These are phyloP conservation scores for Lipomyces starkeyi DNA, from an alignment of 805 yeast species.

Conservation along the genomic window DNA sequence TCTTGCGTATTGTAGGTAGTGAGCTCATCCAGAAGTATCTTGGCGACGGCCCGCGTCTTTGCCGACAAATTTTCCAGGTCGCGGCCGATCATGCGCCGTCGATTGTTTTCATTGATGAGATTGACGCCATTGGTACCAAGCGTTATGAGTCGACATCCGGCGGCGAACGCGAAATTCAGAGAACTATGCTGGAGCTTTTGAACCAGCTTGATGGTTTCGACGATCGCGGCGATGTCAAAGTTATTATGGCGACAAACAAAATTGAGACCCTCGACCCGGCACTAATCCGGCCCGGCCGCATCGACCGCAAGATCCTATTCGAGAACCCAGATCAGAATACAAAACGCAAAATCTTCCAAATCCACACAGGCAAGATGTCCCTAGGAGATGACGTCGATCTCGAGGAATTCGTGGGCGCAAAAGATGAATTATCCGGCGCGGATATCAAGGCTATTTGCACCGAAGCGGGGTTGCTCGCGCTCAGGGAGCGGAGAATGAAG, in stretches of 20 bases:
- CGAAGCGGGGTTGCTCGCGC: constrained; percentile 93
- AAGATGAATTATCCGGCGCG: constrained; percentile 96
- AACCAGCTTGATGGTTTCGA: constrained; percentile 97
- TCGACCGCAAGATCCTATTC: constrained; percentile 92
- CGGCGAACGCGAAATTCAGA: constrained; percentile 96
- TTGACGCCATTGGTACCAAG: constrained; percentile 98
- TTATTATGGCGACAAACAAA: constrained; percentile 97
- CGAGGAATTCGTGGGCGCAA: constrained; percentile 84
- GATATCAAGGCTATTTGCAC: constrained; percentile 98
- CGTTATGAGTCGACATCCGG: constrained; percentile 91
- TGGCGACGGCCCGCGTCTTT: constrained; percentile 96
- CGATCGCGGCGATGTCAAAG: constrained; percentile 96
- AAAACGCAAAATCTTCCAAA: constrained; percentile 87
- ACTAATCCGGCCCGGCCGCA: constrained; percentile 94
- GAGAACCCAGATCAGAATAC: constrained; percentile 95
- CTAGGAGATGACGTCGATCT: constrained; percentile 85
- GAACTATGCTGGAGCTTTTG: constrained; percentile 95
- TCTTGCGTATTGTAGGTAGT: constrained; percentile 93
- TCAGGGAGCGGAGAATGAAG: constrained; percentile 97
- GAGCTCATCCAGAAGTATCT: constrained; percentile 95
- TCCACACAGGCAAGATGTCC: constrained; percentile 93
- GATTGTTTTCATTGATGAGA: constrained; percentile 98
- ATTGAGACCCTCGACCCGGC: constrained; percentile 96
- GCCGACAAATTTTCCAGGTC: constrained; percentile 92
- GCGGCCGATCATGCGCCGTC: constrained; percentile 98